Base-by-base conservation (phyloP, 2,329 filamentous ascomycete genomes). In the Parascedosporium putredinis region DNA sequence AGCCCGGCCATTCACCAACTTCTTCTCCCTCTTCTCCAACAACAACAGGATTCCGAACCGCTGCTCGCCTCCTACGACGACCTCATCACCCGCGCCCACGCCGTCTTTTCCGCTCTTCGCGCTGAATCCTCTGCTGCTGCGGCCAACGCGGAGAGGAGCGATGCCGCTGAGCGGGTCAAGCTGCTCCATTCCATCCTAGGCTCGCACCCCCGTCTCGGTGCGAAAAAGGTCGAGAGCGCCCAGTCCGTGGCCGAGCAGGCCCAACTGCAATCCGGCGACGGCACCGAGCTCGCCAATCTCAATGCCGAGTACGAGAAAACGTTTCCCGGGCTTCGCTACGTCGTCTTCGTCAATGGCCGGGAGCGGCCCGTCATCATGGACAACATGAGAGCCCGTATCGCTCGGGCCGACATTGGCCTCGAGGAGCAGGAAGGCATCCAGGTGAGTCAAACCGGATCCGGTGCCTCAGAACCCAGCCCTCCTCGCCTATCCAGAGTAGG, bases 271-370 rank as follows among this genome's bases (percentile, higher is more conserved):
- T 65, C 65, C 6, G 74, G 70, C 0, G 70, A 70, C n/a, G 70
- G 68, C 16, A 20, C 38, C 23, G 76, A 78, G 43, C 66, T 95
- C 53, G 72, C 69, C 5, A 62, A 60, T 25, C 65, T 95, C 58
- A 96, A 96, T 61, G 66, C 65, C 9, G 79, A 86, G 64, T 96
- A 95, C 62, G 90, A 95, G 64, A 70, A 69, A n/a, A 74, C 59
- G 50, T 95, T 91, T 64, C 88, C 88, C 0, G 88, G 90, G 0
- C 64, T 96, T 61, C 75, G 84, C 66, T 96, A 94, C 70, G 88
- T 95, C 60, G 86, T 91, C 16, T 96, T 95, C 63, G 91, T 96
- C 50, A 90, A 95, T 62, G 88, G 88, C 1, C 76, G 90, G 44
- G 75, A 78, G 36, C 74, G 88, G 51, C 74, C 77, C 2, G 77